These are phyloP conservation scores for Trichophyton mentagrophytes DNA, from an alignment of 2,329 filamentous ascomycete species.

Conservation along the genomic window DNA sequence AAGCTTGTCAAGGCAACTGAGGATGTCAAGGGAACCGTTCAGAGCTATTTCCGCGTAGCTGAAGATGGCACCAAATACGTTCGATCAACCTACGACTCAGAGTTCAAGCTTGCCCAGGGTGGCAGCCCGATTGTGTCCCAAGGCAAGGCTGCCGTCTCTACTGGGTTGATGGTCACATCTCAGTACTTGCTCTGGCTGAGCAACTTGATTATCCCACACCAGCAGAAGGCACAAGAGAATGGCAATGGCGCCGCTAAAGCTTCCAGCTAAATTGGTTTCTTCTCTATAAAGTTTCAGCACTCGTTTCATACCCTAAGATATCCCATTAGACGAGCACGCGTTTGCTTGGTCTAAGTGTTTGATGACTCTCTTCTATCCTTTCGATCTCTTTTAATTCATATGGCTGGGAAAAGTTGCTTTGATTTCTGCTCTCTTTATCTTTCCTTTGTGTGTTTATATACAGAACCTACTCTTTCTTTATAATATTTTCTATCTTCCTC, in stretches of 20 bases:
- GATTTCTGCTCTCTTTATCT: neutral
- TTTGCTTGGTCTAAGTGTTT: neutral
- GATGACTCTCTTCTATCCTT: neutral
- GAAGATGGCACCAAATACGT: constrained; percentile 42
- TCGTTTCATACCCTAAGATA: neutral
- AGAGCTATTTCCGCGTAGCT: constrained; percentile 49
- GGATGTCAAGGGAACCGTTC: constrained; percentile 54
- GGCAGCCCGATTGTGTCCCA: constrained; percentile 49
- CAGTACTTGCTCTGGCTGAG: constrained; percentile 52
- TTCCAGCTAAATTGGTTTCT: neutral
- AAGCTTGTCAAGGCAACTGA: constrained; percentile 62
- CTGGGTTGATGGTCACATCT: constrained; percentile 52
- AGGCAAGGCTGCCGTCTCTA: constrained; percentile 57
- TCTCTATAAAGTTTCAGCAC: neutral
- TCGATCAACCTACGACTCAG: constrained; percentile 30
- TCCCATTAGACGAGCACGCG: neutral
- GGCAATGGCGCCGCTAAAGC: neutral
- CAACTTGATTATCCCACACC: constrained; percentile 9
- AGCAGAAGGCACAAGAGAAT: constrained; percentile 6
- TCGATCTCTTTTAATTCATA: neutral
- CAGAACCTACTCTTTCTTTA: neutral
- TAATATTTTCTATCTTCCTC: neutral
- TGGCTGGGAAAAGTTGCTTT: neutral
- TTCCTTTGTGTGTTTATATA: constrained; percentile 1
- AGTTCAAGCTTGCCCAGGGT: constrained; percentile 37